phyloP scores from a whole-genome alignment of 768 basidiomycete genomes.

The Mrakia blollopis region DNA sequence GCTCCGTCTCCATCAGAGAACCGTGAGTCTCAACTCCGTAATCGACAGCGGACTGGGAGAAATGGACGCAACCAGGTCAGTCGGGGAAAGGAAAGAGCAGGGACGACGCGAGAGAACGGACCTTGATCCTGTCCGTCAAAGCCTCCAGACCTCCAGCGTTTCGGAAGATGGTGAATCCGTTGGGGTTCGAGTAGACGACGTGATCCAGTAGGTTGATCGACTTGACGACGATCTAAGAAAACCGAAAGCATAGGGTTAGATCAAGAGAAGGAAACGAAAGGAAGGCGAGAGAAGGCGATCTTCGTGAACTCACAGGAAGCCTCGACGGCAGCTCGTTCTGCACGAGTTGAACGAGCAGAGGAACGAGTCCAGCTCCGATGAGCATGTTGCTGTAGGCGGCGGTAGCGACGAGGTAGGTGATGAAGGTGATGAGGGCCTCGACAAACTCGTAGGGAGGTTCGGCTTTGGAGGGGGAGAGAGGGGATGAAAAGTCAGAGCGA shows the following conservation, averaged over 20 bases:
- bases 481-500: constrained; percentile 3
- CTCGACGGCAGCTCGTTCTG: constrained; percentile 68
- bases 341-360: constrained; percentile 80
- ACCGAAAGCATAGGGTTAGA: background rate
- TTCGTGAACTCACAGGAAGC: constrained; percentile 49
- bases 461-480: constrained; percentile 32
- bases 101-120: constrained; percentile 45
- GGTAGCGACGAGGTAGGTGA: constrained; percentile 80
- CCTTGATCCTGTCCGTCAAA: constrained; percentile 82
- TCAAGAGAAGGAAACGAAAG: background rate
- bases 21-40: constrained; percentile 58
- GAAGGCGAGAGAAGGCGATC: background rate
- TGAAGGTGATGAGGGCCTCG: constrained; percentile 78
- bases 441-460: constrained; percentile 44
- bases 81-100: background rate
- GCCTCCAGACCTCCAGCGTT: constrained; percentile 75
- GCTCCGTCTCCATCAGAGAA: constrained; percentile 43
- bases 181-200: constrained; percentile 80
- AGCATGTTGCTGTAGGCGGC: constrained; percentile 86
- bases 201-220: constrained; percentile 89
- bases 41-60: constrained; percentile 53
- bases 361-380: constrained; percentile 86
- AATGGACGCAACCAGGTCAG: constrained; percentile 43
- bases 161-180: constrained; percentile 81
- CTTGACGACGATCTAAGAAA: constrained; percentile 63